Evolutionary conservation across 345 rosid species (phyloP).

Genomic region (Rhodomyrtus tomentosa): DNA sequence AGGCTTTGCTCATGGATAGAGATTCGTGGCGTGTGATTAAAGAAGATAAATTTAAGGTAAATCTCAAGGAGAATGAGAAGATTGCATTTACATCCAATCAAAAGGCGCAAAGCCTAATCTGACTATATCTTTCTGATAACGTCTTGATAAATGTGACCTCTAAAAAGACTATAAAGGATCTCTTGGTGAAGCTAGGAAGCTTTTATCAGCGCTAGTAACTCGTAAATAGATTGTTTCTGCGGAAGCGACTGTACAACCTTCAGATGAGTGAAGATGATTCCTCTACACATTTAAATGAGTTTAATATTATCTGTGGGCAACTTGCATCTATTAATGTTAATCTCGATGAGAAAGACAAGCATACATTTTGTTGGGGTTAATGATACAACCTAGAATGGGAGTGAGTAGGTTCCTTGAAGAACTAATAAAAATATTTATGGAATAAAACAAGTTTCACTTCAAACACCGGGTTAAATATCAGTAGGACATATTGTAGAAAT

Average conservation of each 20-base stretch:
- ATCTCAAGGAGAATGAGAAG: neutral
- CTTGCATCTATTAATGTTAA: neutral
- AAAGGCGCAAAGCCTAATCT: neutral
- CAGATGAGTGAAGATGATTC: neutral
- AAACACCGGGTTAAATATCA: no score
- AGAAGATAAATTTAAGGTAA: neutral
- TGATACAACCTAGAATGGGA: no score
- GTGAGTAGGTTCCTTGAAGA: no score
- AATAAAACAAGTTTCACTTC: no score
- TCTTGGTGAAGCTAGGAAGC: neutral
- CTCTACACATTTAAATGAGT: neutral
- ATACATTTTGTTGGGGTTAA: neutral
- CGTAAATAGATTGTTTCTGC: neutral
- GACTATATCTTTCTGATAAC: neutral
- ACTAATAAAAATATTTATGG: no score
- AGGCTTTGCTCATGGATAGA: neutral
- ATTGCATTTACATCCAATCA: neutral
- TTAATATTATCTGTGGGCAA: neutral
- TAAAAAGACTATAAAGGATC: neutral
- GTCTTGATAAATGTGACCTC: neutral
- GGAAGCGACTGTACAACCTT: neutral
- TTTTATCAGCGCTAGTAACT: neutral
- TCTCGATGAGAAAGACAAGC: neutral
- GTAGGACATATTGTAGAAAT: no score
- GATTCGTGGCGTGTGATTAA: neutral